Conservation (phyloP, 2,329 filamentous ascomycete genomes). For the Knufia fluminis region DNA sequence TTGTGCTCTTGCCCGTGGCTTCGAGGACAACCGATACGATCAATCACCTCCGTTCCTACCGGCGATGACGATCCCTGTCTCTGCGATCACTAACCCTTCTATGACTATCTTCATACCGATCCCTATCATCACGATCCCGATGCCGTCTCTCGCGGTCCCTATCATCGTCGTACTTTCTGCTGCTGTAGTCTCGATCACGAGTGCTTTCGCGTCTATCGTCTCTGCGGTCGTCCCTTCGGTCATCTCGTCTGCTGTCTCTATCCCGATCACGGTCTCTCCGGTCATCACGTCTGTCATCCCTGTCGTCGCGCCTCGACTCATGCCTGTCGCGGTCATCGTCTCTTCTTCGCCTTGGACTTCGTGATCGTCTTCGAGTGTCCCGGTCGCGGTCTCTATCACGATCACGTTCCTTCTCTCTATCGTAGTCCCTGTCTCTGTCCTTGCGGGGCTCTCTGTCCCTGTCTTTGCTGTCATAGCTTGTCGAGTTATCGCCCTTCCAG, state of each 20-base stretch:
- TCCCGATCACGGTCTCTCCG: constrained; percentile 14
- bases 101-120: constrained; percentile 7
- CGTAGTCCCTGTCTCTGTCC: constrained; percentile 23
- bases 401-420: constrained; percentile 11
- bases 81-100: background rate
- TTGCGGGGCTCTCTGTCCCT: constrained; percentile 4
- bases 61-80: background rate
- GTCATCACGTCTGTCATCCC: constrained; percentile 16
- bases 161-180: background rate
- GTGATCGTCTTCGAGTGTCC: background rate
- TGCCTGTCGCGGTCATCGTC: constrained; percentile 12
- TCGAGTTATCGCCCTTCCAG: constrained; percentile 11
- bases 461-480: constrained; percentile 11
- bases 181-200: constrained; percentile 14
- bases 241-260: constrained; percentile 13
- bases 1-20: too few relatives aligned
- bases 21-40: too few relatives aligned
- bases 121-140: constrained; percentile 20
- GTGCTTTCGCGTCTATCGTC: constrained; percentile 19
- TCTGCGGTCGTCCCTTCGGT: constrained; percentile 13
- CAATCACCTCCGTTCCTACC: background rate
- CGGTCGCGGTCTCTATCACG: constrained; percentile 16
- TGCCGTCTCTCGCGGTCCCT: background rate
- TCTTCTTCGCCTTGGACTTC: constrained; percentile 11
- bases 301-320: background rate